Percentiles rank a stretch among this genome's conserved stretches.
phyloP scores from a whole-genome alignment of 805 yeast species.

The Wickerhamomyces kurtzmanii region DNA sequence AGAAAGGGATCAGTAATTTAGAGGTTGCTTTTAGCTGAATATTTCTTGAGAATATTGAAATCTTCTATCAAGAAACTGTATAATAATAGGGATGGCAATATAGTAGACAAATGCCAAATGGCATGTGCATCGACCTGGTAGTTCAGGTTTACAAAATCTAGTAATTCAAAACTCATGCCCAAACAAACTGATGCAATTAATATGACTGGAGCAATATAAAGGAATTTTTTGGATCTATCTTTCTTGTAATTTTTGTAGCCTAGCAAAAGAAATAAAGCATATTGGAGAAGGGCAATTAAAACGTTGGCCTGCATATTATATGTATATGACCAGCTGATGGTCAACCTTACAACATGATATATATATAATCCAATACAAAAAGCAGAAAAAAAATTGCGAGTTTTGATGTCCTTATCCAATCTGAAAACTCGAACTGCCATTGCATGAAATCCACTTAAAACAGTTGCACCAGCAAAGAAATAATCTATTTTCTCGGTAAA shows the following conservation, averaged over 20 bases:
- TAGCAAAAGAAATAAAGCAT: constrained; percentile 27
- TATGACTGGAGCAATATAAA: constrained; percentile 36
- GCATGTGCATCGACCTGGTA: constrained; percentile 85
- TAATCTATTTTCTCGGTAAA: constrained; percentile 83
- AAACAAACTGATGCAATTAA: constrained; percentile 42
- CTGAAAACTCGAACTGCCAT: constrained; percentile 51
- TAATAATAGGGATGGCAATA: constrained; percentile 70
- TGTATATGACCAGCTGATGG: constrained; percentile 77
- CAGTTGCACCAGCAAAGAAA: constrained; percentile 88
- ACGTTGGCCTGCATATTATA: constrained; percentile 93
- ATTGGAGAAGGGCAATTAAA: constrained; percentile 67
- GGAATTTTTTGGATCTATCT: constrained; percentile 6
- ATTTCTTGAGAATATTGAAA: constrained; percentile 36
- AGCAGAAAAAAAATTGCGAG: constrained; percentile 25
- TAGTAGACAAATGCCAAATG: constrained; percentile 86
- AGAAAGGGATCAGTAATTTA: too few relatives aligned
- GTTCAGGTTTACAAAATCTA: constrained; percentile 73
- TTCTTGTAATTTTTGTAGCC: constrained; percentile 20
- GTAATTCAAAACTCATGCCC: constrained; percentile 86
- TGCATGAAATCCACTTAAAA: constrained; percentile 68
- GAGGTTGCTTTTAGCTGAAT: too few relatives aligned
- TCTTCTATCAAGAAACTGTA: constrained; percentile 50
- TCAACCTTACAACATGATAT: constrained; percentile 57
- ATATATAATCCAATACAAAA: constrained; percentile 41
- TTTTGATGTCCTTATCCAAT: constrained; percentile 32